Percentiles rank a stretch among this genome's conserved stretches.
phyloP scores from a whole-genome alignment of 768 basidiomycete genomes.

The Leccinum subtestaceum region DNA sequence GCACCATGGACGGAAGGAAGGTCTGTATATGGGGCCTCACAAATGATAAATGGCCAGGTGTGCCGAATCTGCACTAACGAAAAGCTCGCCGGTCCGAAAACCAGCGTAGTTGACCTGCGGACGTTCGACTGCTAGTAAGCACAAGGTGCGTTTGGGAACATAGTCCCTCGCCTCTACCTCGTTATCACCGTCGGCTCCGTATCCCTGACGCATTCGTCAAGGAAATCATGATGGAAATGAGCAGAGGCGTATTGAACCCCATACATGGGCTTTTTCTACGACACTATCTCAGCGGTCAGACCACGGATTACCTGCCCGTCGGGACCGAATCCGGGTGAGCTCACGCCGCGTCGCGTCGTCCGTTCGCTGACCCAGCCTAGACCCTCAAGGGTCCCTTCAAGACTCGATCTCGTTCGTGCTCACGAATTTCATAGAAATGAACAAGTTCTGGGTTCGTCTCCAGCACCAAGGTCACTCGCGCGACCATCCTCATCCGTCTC shows the following conservation, averaged over 20 bases:
- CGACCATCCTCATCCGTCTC: conserved; percentile 91
- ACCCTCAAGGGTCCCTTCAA: conserved; percentile 80
- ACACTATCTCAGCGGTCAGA: conserved; percentile 97
- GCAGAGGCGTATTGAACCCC: conserved; percentile 94
- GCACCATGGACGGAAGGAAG: too few species aligned
- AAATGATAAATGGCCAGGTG: too few species aligned
- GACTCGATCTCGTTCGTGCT: conserved; percentile 96
- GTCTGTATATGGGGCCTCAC: too few species aligned
- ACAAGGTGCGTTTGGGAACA: conserved; percentile 55
- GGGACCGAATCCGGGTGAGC: conserved; percentile 78
- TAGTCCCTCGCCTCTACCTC: conserved; percentile 90
- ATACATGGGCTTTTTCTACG: conserved; percentile 92
- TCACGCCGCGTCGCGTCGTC: too few species aligned
- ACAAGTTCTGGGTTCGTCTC: conserved; percentile 98
- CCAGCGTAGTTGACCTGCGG: too few species aligned
- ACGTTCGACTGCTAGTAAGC: too few species aligned
- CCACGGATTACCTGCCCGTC: conserved; percentile 92
- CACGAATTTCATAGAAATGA: conserved; percentile 98
- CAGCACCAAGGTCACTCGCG: conserved; percentile 97
- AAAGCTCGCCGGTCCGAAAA: too few species aligned
- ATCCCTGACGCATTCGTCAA: conserved; percentile 95
- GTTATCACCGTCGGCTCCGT: conserved; percentile 99
- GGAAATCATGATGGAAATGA: conserved; percentile 99
- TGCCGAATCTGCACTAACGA: too few species aligned
- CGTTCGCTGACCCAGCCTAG: conserved; percentile 38